Evolutionary conservation across 2,329 filamentous ascomycete species (phyloP).

Genomic region (Amphichorda felina): DNA sequence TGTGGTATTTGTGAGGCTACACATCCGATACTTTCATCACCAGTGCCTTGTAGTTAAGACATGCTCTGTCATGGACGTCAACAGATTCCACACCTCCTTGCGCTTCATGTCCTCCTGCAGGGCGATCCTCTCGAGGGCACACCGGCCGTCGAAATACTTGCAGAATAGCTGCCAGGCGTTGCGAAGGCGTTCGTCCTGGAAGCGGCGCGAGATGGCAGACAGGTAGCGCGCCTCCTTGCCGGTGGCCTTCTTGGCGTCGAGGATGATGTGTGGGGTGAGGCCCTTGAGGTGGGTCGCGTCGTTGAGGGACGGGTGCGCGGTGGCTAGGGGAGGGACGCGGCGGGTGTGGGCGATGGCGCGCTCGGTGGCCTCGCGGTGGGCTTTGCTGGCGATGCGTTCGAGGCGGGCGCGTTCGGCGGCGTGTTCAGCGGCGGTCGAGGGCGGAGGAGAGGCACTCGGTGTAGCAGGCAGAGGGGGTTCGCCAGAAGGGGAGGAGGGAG

Average conservation of each 20-base stretch:
- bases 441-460: slow-evolving; percentile 6
- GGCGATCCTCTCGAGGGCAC: slow-evolving; percentile 76
- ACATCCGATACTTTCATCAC: no score
- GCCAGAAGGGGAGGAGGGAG: slow-evolving; percentile 10
- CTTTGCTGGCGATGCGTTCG: slow-evolving; percentile 43
- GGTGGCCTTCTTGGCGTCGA: slow-evolving; percentile 67
- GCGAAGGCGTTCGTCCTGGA: slow-evolving; percentile 44
- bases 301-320: slow-evolving; percentile 44
- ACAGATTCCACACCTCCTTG: slow-evolving; percentile 62
- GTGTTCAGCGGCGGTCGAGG: slow-evolving; percentile 36
- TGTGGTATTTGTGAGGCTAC: no score
- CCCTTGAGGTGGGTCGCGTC: slow-evolving; percentile 42
- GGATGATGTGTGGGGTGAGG: slow-evolving; percentile 55
- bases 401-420: slow-evolving; percentile 50
- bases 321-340: slow-evolving; percentile 33
- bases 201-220: slow-evolving; percentile 42
- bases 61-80: slow-evolving; percentile 56
- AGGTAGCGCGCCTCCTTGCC: slow-evolving; percentile 66
- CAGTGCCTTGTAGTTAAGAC: slow-evolving; percentile 59
- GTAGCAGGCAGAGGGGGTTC: slow-evolving; percentile 9
- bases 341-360: slow-evolving; percentile 43
- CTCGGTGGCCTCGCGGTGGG: slow-evolving; percentile 41
- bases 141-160: slow-evolving; percentile 79
- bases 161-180: slow-evolving; percentile 62
- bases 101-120: slow-evolving; percentile 79